Evolutionary conservation across 2,329 filamentous ascomycete genomes (phyloP).

Genomic region (Penicillium psychrosexuale): DNA sequence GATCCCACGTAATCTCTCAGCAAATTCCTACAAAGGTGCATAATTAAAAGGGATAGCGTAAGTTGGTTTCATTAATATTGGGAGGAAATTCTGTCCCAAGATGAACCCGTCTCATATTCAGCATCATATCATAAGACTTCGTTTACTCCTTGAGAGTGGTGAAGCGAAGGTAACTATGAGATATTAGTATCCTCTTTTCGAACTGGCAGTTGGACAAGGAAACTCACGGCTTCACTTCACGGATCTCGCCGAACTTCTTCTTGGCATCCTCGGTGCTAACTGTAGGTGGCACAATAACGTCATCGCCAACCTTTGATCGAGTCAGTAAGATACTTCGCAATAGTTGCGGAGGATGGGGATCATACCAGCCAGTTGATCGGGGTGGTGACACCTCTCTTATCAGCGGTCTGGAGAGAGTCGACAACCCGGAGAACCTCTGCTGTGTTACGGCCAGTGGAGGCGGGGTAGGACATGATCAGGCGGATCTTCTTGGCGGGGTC

Average conservation of each 20-base stretch:
- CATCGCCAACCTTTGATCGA: constrained; percentile 61
- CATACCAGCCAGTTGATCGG: constrained; percentile 74
- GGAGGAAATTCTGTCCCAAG: background rate
- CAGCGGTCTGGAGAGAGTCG: constrained; percentile 78
- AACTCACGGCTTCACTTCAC: constrained; percentile 57
- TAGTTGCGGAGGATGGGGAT: too few species aligned
- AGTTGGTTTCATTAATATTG: background rate
- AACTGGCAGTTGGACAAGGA: background rate
- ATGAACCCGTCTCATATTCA: constrained; percentile 3
- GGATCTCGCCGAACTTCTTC: constrained; percentile 76
- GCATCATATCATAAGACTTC: constrained; percentile 15
- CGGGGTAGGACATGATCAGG: constrained; percentile 87
- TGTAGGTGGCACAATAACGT: constrained; percentile 84
- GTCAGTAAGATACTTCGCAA: background rate
- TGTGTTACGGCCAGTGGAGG: constrained; percentile 81
- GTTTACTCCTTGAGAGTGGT: constrained; percentile 37
- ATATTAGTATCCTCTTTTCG: constrained; percentile 6
- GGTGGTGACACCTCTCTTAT: constrained; percentile 83
- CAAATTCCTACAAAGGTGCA: background rate
- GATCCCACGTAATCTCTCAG: background rate
- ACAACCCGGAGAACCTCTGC: constrained; percentile 74
- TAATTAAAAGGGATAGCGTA: background rate
- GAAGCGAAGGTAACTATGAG: constrained; percentile 39
- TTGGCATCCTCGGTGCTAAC: constrained; percentile 82
- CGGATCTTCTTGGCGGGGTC: constrained; percentile 92